Conservation (phyloP, 139 green algal genomes). For the Zygnema circumcarinatum region DNA sequence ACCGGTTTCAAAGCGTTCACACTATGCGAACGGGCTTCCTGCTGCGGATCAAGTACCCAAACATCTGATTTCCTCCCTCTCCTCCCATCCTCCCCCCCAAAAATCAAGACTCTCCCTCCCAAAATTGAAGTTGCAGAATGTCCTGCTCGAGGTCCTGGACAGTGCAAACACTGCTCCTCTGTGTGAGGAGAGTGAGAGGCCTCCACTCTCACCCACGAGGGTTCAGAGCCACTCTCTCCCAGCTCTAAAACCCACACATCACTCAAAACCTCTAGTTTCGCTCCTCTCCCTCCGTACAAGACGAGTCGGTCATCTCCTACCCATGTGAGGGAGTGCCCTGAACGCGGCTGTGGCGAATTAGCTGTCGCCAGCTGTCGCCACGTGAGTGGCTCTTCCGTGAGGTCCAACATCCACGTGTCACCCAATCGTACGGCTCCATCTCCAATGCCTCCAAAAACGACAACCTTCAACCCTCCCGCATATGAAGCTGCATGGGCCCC, state of each 20-base stretch:
- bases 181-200: not conserved
- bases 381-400: constrained; percentile 3
- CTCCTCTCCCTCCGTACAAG: constrained; percentile 34
- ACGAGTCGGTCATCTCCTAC: constrained; percentile 11
- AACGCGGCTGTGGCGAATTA: constrained; percentile 7
- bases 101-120: constrained; percentile 32
- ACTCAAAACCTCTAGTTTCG: constrained; percentile 42
- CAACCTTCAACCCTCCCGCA: constrained; percentile 4
- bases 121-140: constrained; percentile 48
- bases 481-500: constrained; percentile 40
- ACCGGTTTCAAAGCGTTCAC: not conserved
- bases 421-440: constrained; percentile 12
- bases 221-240: not conserved
- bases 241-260: constrained; percentile 48
- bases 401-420: constrained; percentile 49
- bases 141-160: constrained; percentile 14
- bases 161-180: not conserved
- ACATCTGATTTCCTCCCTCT: constrained; percentile 38
- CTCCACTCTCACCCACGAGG: constrained; percentile 27
- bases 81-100: constrained; percentile 50
- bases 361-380: constrained; percentile 31
- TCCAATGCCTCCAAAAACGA: constrained; percentile 49
- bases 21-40: too few relatives aligned
- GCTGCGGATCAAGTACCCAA: constrained; percentile 39
- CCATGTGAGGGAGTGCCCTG: constrained; percentile 42